Evolutionary conservation across 1,139 yeast species (phyloP).

Genomic region (Magnusiomyces suaveolens): DNA sequence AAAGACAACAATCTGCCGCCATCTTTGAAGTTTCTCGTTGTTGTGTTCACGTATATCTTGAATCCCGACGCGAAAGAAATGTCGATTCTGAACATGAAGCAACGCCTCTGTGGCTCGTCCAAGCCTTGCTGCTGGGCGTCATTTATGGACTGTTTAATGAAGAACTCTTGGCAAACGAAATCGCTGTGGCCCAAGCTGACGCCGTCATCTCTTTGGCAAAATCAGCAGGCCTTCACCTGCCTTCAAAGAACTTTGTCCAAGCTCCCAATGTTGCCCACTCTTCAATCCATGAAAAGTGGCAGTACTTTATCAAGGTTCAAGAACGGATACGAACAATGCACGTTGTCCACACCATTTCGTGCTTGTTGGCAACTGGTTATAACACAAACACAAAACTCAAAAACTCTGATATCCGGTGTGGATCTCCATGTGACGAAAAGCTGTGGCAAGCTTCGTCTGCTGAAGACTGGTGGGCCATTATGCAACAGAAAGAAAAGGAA

Average conservation of each 20-base stretch:
- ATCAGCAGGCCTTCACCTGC: conserved; percentile 64
- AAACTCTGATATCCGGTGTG: conserved; percentile 58
- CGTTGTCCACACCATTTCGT: conserved; percentile 63
- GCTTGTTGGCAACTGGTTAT: conserved; percentile 56
- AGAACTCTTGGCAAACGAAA: conserved; percentile 60
- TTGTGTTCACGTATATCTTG: conserved; percentile 68
- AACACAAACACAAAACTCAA: conserved; percentile 52
- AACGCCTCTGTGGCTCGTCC: conserved; percentile 84
- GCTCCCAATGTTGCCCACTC: conserved; percentile 30
- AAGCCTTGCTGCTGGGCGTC: conserved; percentile 69
- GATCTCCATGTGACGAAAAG: conserved; percentile 64
- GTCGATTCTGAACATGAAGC: conserved; percentile 29
- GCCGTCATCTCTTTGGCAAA: conserved; percentile 72
- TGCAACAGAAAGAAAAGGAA: conserved; percentile 25
- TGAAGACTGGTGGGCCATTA: conserved; percentile 45
- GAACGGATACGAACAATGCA: conserved; percentile 80
- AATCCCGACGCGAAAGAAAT: conserved; percentile 41
- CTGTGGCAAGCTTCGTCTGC: conserved; percentile 58
- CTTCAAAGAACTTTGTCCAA: conserved; percentile 35
- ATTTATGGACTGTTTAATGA: conserved; percentile 76
- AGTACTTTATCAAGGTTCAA: conserved; percentile 71
- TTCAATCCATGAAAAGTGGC: conserved; percentile 47
- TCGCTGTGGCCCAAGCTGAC: conserved; percentile 65
- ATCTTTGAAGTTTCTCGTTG: conserved; percentile 71
- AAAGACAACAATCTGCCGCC: conserved; percentile 64